Conservation (phyloP, 306 rosid species). For the Begonia peltatifolia region DNA sequence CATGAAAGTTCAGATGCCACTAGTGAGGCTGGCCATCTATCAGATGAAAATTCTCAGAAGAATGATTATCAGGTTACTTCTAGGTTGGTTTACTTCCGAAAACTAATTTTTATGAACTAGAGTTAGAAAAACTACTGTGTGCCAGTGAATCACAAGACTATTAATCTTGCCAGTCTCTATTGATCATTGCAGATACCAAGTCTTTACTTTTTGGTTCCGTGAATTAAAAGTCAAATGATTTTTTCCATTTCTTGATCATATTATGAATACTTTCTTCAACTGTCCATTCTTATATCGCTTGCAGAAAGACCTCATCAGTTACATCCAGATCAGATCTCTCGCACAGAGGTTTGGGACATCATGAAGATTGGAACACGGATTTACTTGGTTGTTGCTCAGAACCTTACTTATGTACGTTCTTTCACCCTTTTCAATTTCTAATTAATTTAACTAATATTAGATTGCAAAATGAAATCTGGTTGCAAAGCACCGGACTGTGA, state of each 20-base stretch:
- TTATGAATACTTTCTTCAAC: too few relatives aligned
- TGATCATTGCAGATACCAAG: neutral
- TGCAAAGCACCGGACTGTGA: too few relatives aligned
- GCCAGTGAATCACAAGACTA: too few relatives aligned
- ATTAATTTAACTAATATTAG: too few relatives aligned
- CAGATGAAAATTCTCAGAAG: slow-evolving; percentile 38
- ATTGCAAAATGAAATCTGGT: too few relatives aligned
- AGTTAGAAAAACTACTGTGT: too few relatives aligned
- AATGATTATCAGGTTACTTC: slow-evolving; percentile 27
- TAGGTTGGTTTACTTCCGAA: slow-evolving; percentile 29
- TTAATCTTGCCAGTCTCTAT: too few relatives aligned
- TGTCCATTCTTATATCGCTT: slow-evolving; percentile 2
- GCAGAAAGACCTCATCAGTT: slow-evolving; percentile 40
- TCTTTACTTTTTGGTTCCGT: too few relatives aligned
- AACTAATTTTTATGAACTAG: too few relatives aligned
- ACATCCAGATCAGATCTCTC: slow-evolving; percentile 58
- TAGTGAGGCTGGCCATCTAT: slow-evolving; percentile 33
- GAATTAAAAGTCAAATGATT: neutral
- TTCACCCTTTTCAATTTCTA: too few relatives aligned
- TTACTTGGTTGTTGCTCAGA: slow-evolving; percentile 22
- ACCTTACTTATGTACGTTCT: slow-evolving; percentile 24
- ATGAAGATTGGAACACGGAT: slow-evolving; percentile 42
- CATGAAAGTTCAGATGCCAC: slow-evolving; percentile 28
- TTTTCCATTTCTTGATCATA: too few relatives aligned
- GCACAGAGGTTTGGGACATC: slow-evolving; percentile 40